These are phyloP conservation scores for Cryptococcus sp. DNA, from an alignment of 1,284 basidiomycete species.

Conservation along the genomic window DNA sequence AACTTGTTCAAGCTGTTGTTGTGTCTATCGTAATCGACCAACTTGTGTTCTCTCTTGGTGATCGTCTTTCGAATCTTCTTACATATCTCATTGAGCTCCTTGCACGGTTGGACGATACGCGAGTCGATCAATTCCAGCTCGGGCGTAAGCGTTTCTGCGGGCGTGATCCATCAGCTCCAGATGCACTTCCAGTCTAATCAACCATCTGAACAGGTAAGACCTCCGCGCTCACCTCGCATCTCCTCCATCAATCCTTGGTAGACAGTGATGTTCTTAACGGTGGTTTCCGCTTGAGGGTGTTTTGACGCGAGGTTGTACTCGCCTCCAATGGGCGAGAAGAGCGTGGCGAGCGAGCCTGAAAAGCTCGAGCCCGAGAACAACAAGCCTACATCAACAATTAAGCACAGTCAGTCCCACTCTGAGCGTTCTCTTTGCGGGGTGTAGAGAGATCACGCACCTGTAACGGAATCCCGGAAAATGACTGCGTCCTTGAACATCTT, in stretches of 20 bases:
- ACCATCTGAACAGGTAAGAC: background rate
- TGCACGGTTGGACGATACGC: constrained; percentile 79
- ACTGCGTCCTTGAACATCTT: constrained; percentile 91
- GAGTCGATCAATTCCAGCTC: constrained; percentile 95
- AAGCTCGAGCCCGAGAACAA: constrained; percentile 77
- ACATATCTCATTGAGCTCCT: constrained; percentile 82
- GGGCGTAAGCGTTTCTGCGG: constrained; percentile 66
- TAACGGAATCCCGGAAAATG: constrained; percentile 79
- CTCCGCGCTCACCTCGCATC: constrained; percentile 58
- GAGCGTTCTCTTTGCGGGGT: background rate
- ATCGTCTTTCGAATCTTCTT: constrained; percentile 92
- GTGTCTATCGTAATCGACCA: constrained; percentile 92
- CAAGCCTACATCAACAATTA: constrained; percentile 60
- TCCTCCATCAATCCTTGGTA: constrained; percentile 80
- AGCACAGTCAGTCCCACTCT: background rate
- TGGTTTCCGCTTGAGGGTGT: constrained; percentile 74
- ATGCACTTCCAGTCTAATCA: too few relatives aligned
- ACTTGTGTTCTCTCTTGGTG: constrained; percentile 96
- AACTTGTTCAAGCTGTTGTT: constrained; percentile 95
- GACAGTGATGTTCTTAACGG: constrained; percentile 72
- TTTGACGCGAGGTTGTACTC: constrained; percentile 80
- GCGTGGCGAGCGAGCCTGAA: constrained; percentile 69
- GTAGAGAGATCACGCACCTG: constrained; percentile 56
- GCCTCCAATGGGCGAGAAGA: constrained; percentile 78
- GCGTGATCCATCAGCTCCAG: background rate